Conservation (phyloP, 768 basidiomycete genomes). For the Rhizopogon sp. region DNA sequence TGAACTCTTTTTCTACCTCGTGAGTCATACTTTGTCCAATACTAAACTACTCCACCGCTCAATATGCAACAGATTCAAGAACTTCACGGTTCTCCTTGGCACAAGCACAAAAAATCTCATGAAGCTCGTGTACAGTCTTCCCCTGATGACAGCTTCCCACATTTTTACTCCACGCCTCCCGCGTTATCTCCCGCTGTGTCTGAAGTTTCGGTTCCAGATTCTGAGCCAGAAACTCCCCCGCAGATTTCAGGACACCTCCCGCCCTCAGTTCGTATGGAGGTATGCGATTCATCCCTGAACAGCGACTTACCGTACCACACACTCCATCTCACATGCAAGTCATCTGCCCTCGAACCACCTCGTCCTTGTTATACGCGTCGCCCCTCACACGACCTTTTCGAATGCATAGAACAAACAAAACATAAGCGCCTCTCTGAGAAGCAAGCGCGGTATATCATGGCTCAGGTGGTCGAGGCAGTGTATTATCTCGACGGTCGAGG, state of each 20-base stretch:
- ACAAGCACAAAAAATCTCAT: slow-evolving; percentile 35
- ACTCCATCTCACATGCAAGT: slow-evolving; percentile 6
- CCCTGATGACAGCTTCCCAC: slow-evolving; percentile 12
- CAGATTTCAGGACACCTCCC: slow-evolving; percentile 20
- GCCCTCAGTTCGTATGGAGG: slow-evolving; percentile 13
- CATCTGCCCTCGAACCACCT: slow-evolving; percentile 11
- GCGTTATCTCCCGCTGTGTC: slow-evolving; percentile 55
- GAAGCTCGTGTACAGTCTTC: slow-evolving; percentile 19
- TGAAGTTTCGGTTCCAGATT: slow-evolving; percentile 38
- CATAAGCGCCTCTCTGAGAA: slow-evolving; percentile 75
- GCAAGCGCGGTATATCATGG: slow-evolving; percentile 78
- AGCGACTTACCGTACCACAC: slow-evolving; percentile 4
- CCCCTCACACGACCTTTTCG: slow-evolving; percentile 88
- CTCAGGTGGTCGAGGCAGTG: slow-evolving; percentile 84
- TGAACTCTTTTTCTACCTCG: slow-evolving; percentile 78
- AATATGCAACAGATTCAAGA: slow-evolving; percentile 67
- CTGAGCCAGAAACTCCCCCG: slow-evolving; percentile 40
- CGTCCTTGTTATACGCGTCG: slow-evolving; percentile 56
- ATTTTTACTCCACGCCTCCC: slow-evolving; percentile 38
- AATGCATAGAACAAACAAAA: slow-evolving; percentile 87
- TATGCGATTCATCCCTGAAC: slow-evolving; percentile 8
- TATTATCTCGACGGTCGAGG: slow-evolving; percentile 76
- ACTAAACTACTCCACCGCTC: background rate
- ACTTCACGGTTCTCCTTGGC: slow-evolving; percentile 90
- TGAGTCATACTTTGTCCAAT: slow-evolving; percentile 32